Base-by-base conservation (phyloP, 108 stramenopile species). In the Nannochloropsis gaditana region DNA sequence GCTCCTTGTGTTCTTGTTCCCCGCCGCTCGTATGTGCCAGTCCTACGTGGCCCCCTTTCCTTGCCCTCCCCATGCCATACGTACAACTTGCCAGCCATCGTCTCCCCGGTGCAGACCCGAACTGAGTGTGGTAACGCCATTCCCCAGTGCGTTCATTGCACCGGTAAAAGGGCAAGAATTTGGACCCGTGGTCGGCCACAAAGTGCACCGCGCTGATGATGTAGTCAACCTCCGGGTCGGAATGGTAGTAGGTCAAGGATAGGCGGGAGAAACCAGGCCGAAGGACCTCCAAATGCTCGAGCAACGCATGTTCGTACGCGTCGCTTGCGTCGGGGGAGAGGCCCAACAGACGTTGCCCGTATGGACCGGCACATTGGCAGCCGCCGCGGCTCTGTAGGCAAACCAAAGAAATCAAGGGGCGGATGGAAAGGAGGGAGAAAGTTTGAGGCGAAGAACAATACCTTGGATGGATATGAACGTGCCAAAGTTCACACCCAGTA, bases 121-220 rank as follows among this genome's bases (percentile, higher is more conserved):
- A 82, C 31, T 84, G 84, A 5, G 82, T 85, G 45, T n/a, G 45
- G 82, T 88, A 85, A 44, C 84, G 84, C 88, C 88, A 88, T 79
- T 88, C 88, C 2, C 92, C 92, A 42, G 92, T 91, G 21, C 81
- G 80, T 11, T 89, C 43, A 59, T 92, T 86, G 15, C 88, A 80
- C 44, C 94, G 90, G 91, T 99, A 99, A 82, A 93, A 93, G 50
- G 94, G 94, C 85, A 99, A 92, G 42, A 98, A 90, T n/a, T 87
- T 90, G 92, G 92, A 93, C 41, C 95, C 99, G 86, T 97, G 84
- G 81, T 91, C 92, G 0, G 97, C 93, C 21, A 98, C 94, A 92
- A 95, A 98, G 45, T 89, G 90, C 47, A 99, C 89, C 6, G 97
- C 96, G 31, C 92, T 81, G 1, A 96, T 45, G 42, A 98, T 95